A percentile compares a stretch with the other conserved stretches of the same genome.
Evolutionary conservation across 2,329 filamentous ascomycete genomes (phyloP).

Genomic region (Cladosporium sphaerospermum): DNA sequence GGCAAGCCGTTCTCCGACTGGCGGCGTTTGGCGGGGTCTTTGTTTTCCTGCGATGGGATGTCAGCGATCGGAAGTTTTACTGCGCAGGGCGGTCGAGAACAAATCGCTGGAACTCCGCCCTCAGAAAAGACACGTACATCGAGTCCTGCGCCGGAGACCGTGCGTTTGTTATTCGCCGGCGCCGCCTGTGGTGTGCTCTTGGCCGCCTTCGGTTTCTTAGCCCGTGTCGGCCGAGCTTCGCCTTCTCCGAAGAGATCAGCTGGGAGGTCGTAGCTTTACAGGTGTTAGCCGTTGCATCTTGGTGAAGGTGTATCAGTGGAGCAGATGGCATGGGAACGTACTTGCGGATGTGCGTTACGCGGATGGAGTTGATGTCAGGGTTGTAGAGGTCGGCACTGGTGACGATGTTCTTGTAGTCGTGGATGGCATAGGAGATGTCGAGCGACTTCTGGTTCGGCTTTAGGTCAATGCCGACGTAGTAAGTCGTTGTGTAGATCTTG

Average conservation of each 20-base stretch:
- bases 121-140: constrained; percentile 35
- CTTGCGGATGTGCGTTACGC: constrained; percentile 80
- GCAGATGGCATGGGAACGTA: constrained; percentile 42
- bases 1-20: constrained; percentile 18
- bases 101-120: not conserved
- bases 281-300: not conserved
- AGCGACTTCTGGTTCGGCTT: constrained; percentile 64
- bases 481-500: constrained; percentile 78
- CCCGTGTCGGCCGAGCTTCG: constrained; percentile 50
- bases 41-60: constrained; percentile 20
- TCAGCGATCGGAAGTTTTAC: not conserved
- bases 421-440: constrained; percentile 74
- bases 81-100: not conserved
- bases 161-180: constrained; percentile 35
- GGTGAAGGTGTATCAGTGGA: not conserved
- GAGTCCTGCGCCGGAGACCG: constrained; percentile 38
- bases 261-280: constrained; percentile 70
- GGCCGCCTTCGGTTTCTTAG: constrained; percentile 33
- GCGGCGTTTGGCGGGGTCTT: constrained; percentile 29
- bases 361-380: constrained; percentile 67
- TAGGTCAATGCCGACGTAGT: constrained; percentile 86
- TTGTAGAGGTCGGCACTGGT: constrained; percentile 70
- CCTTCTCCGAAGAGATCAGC: constrained; percentile 81
- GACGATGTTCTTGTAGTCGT: constrained; percentile 80
- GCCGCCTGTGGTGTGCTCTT: constrained; percentile 15